Conservation (phyloP, 2,329 filamentous ascomycete genomes). For the Calonectria crousiana region DNA sequence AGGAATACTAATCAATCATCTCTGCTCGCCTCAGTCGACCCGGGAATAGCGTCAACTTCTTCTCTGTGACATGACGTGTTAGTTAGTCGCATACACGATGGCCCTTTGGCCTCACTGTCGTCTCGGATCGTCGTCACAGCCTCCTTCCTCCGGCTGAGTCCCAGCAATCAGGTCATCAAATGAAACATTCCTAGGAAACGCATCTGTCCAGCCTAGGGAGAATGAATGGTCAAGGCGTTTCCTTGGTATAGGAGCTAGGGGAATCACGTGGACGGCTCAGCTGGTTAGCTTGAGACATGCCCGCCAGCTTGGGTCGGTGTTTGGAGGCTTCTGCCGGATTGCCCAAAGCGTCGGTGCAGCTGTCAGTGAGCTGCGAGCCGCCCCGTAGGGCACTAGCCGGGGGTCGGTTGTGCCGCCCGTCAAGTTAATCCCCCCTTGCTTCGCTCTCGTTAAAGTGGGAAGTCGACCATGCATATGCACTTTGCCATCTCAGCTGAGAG, state of each 20-base stretch:
- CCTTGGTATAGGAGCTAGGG: neutral
- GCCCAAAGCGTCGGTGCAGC: constrained; percentile 10
- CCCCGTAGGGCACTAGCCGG: constrained; percentile 1
- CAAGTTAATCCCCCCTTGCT: neutral
- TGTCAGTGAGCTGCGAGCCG: constrained; percentile 7
- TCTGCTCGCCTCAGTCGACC: neutral
- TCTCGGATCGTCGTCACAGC: neutral
- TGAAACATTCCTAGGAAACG: neutral
- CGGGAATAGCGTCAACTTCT: neutral
- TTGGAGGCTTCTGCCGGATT: constrained; percentile 6
- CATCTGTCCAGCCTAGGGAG: neutral
- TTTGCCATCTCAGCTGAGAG: constrained; percentile 5
- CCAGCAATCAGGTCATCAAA: neutral
- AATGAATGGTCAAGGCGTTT: neutral
- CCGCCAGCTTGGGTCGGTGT: constrained; percentile 3
- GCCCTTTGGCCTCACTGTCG: neutral
- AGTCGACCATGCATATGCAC: constrained; percentile 7
- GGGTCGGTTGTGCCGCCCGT: neutral
- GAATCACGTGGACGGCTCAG: constrained; percentile 6
- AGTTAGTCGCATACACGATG: neutral
- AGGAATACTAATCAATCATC: neutral
- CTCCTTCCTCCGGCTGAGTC: neutral
- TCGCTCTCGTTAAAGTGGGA: neutral
- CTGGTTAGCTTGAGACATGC: neutral
- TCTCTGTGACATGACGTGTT: neutral